phyloP scores from a whole-genome alignment of 805 yeast species.

The Clavispora vitiphila region DNA sequence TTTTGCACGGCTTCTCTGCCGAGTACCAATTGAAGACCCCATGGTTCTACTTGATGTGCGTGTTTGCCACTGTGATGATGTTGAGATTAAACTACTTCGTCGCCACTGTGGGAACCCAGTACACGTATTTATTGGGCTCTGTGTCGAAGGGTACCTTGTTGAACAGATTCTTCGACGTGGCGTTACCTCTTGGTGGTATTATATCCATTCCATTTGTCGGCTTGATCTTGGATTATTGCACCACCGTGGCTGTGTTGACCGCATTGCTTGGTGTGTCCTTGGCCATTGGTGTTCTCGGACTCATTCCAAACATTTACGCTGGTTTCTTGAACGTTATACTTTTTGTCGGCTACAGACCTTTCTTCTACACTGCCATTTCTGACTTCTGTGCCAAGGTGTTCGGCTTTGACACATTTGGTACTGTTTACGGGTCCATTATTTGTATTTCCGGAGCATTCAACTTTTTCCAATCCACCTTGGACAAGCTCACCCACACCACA shows the following conservation, averaged over 20 bases:
- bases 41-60: constrained; percentile 48
- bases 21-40: constrained; percentile 45
- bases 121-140: constrained; percentile 41
- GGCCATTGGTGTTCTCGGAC: constrained; percentile 45
- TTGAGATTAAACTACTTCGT: constrained; percentile 54
- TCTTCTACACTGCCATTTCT: constrained; percentile 52
- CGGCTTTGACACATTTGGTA: constrained; percentile 58
- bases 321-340: constrained; percentile 43
- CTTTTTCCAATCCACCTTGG: constrained; percentile 44
- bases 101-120: constrained; percentile 55
- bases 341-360: constrained; percentile 52
- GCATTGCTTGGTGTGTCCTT: constrained; percentile 39
- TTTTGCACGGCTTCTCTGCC: constrained; percentile 50
- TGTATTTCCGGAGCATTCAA: constrained; percentile 49
- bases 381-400: constrained; percentile 61
- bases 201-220: constrained; percentile 53
- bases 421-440: constrained; percentile 53
- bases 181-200: constrained; percentile 54
- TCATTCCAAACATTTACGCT: constrained; percentile 33
- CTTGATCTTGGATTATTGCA: constrained; percentile 42
- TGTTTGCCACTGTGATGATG: constrained; percentile 53
- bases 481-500: constrained; percentile 44
- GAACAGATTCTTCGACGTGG: constrained; percentile 47
- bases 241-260: constrained; percentile 41
- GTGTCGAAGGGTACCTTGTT: constrained; percentile 31